Base-by-base conservation (phyloP, 495 filamentous ascomycete genomes). In the Penicillium macrosclerotiorum region DNA sequence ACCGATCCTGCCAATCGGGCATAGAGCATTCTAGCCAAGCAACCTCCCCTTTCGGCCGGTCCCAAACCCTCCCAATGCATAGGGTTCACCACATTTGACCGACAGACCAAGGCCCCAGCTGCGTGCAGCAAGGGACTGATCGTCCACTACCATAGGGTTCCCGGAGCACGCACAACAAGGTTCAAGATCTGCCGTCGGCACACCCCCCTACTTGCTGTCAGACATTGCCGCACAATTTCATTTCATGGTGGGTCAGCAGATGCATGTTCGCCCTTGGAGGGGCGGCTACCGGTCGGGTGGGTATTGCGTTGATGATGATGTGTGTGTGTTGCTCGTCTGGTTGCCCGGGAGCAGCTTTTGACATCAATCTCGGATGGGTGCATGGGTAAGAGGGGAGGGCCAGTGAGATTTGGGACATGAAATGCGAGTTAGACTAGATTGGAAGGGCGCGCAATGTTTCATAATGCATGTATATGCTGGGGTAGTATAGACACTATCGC, bases 131-230 rank as follows among this genome's bases (percentile, higher is more conserved):
- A 55, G 53, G 44, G 49, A 44, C 26, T 22, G 26, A 41, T 41
- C 38, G 38, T 6, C 38, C 14, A 18, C 11, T 7, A 12, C 36
- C 40, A 37, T 35, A 47, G 44, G 23, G 37, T 31, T 25, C 32
- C 37, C 37, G 24, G 45, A 34, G 42, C 45, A 49, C 40, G 44
- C 42, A 39, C 32, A 25, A 25, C 22, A 37, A 23, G 26, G 42
- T 40, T 25, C 24, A 40, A 48, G 53, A 52, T 41, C 40, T 14
- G n/a, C 26, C 26, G n/a, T n/a, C n/a, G n/a, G 11, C 16, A 4
- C 37, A 34, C 9, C 27, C 47, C 52, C 52, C 47, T 55, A 39
- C 47, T 51, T 55, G 26, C 52, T 51, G 52, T 51, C 52, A 51
- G 37, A 47, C 52, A 51, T 47, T n/a, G n/a, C n/a, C n/a, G n/a